Base-by-base conservation (phyloP, 768 basidiomycete species). In the Holtermannia corniformis region DNA sequence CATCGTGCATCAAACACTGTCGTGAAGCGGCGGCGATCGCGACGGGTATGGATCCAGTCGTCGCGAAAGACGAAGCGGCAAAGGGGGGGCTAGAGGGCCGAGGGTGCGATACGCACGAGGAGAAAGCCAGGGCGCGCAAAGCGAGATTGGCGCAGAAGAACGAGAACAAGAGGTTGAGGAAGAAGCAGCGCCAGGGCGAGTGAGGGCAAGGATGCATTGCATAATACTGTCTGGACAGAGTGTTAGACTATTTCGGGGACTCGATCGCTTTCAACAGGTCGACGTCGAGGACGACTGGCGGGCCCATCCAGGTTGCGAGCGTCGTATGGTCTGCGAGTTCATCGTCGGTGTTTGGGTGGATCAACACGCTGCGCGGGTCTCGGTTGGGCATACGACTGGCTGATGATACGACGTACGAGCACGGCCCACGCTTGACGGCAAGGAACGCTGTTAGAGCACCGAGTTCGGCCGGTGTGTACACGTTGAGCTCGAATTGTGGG, bases 21-120 rank as follows among this genome's bases (percentile, higher is more conserved):
- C 60, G 73, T 3, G 52, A 59, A 1, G 52, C 46, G 0, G 53
- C 62, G 4, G 66, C 65, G 1, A 53, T 67, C 13, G 56, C 53
- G 44, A 54, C 41, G 11, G 67, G 60, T 5, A 55, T 54, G 44
- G 57, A 61, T n/a, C 49, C 49, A 0, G 49, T 54, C 3, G 56
- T 64, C 51, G 63, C 64, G n/a, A 44, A 40, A 0, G 48, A 47
- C 20, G 51, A 63, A 26, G 61, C 64, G 12, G 32, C 51, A 21
- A 50, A 52, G 14, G 68, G 64, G 19, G 59, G 59, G 7, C 52
- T 67, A 26, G 57, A 61, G 2, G 72, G 69, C 5, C 52, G 56
- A 26, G 71, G 68, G 12, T 74, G 74, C 49, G 68, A 72, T 37
- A 58, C 57, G 16, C 73, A 75, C 51, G 70, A 72, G 54, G 64